Evolutionary conservation across 176 grass and related monocot genomes (phyloP).

Genomic region (Saccharum spontaneum): DNA sequence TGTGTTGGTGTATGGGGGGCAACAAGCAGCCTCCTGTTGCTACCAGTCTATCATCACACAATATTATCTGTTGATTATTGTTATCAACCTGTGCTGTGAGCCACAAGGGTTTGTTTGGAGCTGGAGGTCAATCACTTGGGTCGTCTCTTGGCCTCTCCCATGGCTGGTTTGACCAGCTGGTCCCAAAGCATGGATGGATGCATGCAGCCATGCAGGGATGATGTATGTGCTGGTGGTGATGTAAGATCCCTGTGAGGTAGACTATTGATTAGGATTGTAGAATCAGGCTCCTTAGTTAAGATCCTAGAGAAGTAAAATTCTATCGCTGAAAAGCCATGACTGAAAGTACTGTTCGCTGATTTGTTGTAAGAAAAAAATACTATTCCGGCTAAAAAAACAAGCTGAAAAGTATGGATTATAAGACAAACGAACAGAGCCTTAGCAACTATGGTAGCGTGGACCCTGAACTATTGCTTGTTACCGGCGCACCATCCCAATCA

Average conservation of each 20-base stretch:
- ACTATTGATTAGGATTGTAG: not conserved
- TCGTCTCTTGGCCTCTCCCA: not conserved
- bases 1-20: constrained; percentile 17
- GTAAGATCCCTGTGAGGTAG: not conserved
- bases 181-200: not conserved
- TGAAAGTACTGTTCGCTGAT: too few species aligned
- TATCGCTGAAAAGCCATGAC: not conserved
- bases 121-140: not conserved
- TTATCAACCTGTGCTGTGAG: not conserved
- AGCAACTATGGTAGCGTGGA: not conserved
- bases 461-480: not conserved
- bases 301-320: not conserved
- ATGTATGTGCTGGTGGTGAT: not conserved
- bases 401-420: too few species aligned
- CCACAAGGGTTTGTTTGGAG: not conserved
- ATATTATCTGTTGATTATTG: not conserved
- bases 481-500: constrained; percentile 12
- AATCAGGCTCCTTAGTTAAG: not conserved
- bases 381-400: too few species aligned
- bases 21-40: not conserved
- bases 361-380: too few species aligned
- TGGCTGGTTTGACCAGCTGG: not conserved
- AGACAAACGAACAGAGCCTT: not conserved
- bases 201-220: too few species aligned
- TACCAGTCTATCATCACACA: not conserved